Base-by-base conservation (phyloP, 805 yeast genomes). In the Hanseniaspora osmophila region DNA sequence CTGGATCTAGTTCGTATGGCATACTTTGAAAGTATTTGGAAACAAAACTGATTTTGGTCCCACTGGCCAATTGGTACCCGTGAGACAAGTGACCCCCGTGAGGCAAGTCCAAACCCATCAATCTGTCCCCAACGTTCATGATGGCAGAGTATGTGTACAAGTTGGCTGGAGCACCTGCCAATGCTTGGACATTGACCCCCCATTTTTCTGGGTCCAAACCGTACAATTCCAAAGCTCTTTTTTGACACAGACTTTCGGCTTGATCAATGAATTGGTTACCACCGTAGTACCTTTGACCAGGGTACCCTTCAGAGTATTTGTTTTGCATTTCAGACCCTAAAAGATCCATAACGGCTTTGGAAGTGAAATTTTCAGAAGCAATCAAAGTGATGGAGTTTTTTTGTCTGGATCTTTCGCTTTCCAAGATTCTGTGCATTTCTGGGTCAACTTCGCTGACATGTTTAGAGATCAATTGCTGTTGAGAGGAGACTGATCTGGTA, bases 31-130 rank as follows among this genome's bases (percentile, higher is more conserved):
- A 90, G 69, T 90, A 90, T 58, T 86, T 90, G 45, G 96, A 87
- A 54, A 90, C 80, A 60, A 77, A 84, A 37, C 95, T 84, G 60
- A 90, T 88, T 71, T 88, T 88, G 59, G 88, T 81, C 13, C 65
- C 66, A 51, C 84, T 68, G 50, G 82, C 79, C 45, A 95, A 84
- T 70, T 87, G 96, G 69, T 90, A 90, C 55, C 98, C 98, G 63
- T 90, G 98, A 39, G 95, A 84, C 63, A 90, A 75, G 65, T 90
- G 98, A 53, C 98, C 98, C 58, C 98, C 98, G 59, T 90, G 96
- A 49, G 98, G 97, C 61, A 90, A 75, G 64, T 90, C 97, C 52
- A 90, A 75, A 57, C 98, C 98, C 98, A 90, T 90, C 53, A 90
- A 67, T 64, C 97, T 78, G 59, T 87, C 97, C 53, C 87, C 92